Conservation (phyloP, 257 asterid species). For the Solanum rostratum region DNA sequence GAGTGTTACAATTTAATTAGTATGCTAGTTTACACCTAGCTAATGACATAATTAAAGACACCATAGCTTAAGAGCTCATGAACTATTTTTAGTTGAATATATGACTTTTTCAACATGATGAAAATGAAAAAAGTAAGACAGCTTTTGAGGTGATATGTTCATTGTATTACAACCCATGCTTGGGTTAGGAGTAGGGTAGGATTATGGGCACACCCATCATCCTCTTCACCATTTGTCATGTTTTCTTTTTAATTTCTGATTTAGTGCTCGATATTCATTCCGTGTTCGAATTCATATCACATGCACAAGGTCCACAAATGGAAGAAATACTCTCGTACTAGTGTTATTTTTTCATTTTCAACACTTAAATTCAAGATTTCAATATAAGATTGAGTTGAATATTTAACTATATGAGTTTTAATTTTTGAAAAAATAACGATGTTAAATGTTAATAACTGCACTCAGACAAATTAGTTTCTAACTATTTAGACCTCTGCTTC, state of each 20-base stretch:
- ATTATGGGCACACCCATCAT: constrained; percentile 5
- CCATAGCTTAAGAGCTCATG: neutral
- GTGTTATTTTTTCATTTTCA: neutral
- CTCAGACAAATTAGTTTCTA: too few relatives aligned
- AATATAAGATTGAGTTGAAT: neutral
- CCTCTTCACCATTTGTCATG: neutral
- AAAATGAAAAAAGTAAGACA: neutral
- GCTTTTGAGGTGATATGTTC: neutral
- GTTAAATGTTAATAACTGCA: neutral
- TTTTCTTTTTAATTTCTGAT: neutral
- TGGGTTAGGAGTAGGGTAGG: constrained; percentile 3
- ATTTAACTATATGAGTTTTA: neutral
- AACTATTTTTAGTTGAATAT: neutral
- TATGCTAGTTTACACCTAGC: neutral
- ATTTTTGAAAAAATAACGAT: too few relatives aligned
- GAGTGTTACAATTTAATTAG: too few relatives aligned
- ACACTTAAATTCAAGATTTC: neutral
- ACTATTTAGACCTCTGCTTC: too few relatives aligned
- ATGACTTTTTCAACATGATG: neutral
- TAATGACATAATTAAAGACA: neutral
- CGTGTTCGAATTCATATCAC: neutral
- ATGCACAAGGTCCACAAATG: neutral
- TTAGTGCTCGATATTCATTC: neutral
- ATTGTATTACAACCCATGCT: constrained; percentile 1
- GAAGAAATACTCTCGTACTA: neutral